Evolutionary conservation across 345 rosid genomes (phyloP), one percentile per base, ranked within the genome.

Genomic region (Excoecaria agallocha): DNA sequence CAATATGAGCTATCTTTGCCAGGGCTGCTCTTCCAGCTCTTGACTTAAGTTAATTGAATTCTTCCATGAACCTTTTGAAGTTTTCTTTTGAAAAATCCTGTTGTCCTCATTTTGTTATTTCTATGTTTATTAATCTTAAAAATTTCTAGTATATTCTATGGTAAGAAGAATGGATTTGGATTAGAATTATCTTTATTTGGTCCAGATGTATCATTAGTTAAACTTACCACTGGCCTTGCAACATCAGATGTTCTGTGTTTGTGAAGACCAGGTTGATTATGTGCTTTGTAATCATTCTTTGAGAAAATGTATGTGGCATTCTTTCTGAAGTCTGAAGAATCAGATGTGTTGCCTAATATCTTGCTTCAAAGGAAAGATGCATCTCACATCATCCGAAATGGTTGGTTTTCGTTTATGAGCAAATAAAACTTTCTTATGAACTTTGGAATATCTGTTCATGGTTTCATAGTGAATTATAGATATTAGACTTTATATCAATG

Each of bases 391-490:
- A 22, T 61, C 48, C 12, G 45, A 16, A 43, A 64, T 39, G 43
- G 24, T 13, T 45, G 56, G 9, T 45, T 45, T 9, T 66, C 39
- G 10, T 56, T 43, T 30, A 43, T 19, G n/a, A 62, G 66, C 52
- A 15, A 43, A 3, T 15, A 11, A 64, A 70, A 25, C 66, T 8
- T 41, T 52, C 22, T 60, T 5, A 25, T 74, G 15, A 38, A 12
- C 37, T 65, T 43, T 15, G 15, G 55, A 20, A 56, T 15, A 71
- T 62, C 45, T 46, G 17, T 8, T 52, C 16, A 71, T 24, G 69
- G 25, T 45, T 69, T 25, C 49, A 63, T 60, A 22, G 48, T 69
- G 56, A 70, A 67, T 8, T 60, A 39, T 66, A 25, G 50, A 62
- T 39, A 11, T 67, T 51, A 43, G 12, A 39, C 35, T 61, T 15